These are phyloP conservation scores for Exophiala calicioides DNA, from an alignment of 2,329 filamentous ascomycete species.

Conservation along the genomic window DNA sequence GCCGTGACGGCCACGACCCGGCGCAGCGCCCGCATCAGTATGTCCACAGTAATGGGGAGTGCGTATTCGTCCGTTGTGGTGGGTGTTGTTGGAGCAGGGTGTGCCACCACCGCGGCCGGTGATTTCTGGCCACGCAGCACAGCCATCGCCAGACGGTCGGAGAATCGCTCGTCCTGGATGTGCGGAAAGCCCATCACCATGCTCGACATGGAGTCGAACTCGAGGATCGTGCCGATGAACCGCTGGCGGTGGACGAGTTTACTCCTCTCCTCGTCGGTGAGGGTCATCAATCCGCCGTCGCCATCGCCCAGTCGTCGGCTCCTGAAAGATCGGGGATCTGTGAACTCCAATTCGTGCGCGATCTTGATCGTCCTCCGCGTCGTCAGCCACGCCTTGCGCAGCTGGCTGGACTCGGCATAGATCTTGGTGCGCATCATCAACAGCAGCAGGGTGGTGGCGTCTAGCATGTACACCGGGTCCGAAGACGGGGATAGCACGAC, in stretches of 20 bases:
- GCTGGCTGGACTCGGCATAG: constrained; percentile 27
- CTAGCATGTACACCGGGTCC: constrained; percentile 14
- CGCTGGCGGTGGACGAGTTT: constrained; percentile 24
- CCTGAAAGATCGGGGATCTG: constrained; percentile 7
- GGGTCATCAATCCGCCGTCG: too few species aligned
- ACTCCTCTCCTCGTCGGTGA: constrained; percentile 7
- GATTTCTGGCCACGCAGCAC: constrained; percentile 17
- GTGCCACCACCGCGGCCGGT: not conserved
- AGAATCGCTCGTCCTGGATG: constrained; percentile 25
- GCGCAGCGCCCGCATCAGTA: constrained; percentile 28
- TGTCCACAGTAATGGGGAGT: too few species aligned
- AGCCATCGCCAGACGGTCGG: constrained; percentile 25
- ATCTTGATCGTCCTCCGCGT: constrained; percentile 20
- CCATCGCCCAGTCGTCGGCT: too few species aligned
- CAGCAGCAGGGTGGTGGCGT: constrained; percentile 21
- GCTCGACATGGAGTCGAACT: constrained; percentile 27
- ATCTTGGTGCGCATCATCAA: constrained; percentile 29
- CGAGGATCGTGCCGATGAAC: constrained; percentile 27
- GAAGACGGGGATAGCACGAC: constrained; percentile 22
- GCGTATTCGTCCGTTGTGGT: too few species aligned
- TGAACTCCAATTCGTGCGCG: constrained; percentile 22
- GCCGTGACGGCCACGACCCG: constrained; percentile 26
- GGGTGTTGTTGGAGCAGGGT: constrained; percentile 2
- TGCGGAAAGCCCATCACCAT: constrained; percentile 30
- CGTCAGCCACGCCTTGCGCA: constrained; percentile 29